Conservation (phyloP, 2,329 filamentous ascomycete species). For the Fusarium algeriense region DNA sequence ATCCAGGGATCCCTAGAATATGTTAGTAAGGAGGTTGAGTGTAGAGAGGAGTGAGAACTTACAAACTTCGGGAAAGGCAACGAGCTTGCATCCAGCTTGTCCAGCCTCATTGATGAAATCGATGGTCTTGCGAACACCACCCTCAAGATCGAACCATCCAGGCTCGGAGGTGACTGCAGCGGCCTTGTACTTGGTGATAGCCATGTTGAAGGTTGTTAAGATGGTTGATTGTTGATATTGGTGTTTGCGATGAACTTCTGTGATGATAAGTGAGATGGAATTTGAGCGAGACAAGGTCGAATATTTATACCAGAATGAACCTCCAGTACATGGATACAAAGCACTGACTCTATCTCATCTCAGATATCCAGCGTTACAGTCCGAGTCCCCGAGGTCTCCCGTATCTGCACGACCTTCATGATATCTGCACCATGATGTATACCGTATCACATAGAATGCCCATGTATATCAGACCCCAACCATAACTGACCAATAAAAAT, state of each 20-base stretch:
- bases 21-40: rapidly evolving
- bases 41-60: neutral
- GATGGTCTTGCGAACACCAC: conserved; percentile 67
- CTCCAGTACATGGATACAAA: neutral
- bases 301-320: conserved; percentile 4
- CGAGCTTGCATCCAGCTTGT: conserved; percentile 63
- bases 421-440: conserved; percentile 6
- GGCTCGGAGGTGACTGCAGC: conserved; percentile 44
- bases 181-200: conserved; percentile 44
- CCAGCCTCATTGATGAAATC: conserved; percentile 68
- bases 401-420: conserved; percentile 15
- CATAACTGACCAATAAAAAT: neutral
- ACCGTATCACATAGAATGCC: neutral
- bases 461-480: neutral
- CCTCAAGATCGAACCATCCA: conserved; percentile 68
- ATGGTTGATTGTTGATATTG: neutral
- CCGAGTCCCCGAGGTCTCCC: conserved; percentile 16
- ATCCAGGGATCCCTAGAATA: conserved; percentile 61
- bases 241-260: neutral
- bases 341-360: neutral
- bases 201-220: conserved; percentile 14
- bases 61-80: conserved; percentile 66
- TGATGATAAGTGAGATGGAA: neutral
- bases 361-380: neutral
- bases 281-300: neutral